A percentile compares a stretch with the other conserved stretches of the same genome.
Evolutionary conservation across 1,284 basidiomycete species (phyloP).

Genomic region (Coniferiporia weirii): DNA sequence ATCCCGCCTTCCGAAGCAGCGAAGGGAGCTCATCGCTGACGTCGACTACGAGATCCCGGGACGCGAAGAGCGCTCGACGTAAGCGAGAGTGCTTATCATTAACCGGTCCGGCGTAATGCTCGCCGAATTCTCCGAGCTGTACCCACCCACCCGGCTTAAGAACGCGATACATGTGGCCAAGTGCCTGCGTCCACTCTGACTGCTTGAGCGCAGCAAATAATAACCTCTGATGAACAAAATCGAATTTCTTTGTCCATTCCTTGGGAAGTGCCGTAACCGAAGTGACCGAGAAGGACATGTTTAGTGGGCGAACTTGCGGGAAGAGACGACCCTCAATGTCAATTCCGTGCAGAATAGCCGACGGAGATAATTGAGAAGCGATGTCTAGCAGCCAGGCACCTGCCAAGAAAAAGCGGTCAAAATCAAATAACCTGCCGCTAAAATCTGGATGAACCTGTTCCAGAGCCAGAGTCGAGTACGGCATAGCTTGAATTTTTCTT

Average conservation of each 20-base stretch:
- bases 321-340: conserved; percentile 20
- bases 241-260: conserved; percentile 21
- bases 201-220: conserved; percentile 20
- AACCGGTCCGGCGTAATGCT: conserved; percentile 16
- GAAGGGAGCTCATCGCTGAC: conserved; percentile 17
- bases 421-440: neutral
- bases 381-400: conserved; percentile 16
- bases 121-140: conserved; percentile 21
- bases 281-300: conserved; percentile 17
- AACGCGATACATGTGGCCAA: conserved; percentile 21
- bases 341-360: conserved; percentile 19
- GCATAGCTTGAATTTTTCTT: neutral
- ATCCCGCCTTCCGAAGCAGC: conserved; percentile 23
- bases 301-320: conserved; percentile 12
- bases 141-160: conserved; percentile 23
- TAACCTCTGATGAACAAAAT: conserved; percentile 23
- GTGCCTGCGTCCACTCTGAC: conserved; percentile 21
- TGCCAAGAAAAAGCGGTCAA: neutral
- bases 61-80: conserved; percentile 18
- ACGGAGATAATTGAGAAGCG: conserved; percentile 4
- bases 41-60: conserved; percentile 22
- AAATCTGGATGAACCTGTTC: neutral
- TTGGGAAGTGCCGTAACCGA: conserved; percentile 20
- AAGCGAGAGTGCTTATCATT: conserved; percentile 17
- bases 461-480: conserved; percentile 4